Conservation (phyloP, 371 early-diverging fungal species). For the Entomophthora muscae region DNA sequence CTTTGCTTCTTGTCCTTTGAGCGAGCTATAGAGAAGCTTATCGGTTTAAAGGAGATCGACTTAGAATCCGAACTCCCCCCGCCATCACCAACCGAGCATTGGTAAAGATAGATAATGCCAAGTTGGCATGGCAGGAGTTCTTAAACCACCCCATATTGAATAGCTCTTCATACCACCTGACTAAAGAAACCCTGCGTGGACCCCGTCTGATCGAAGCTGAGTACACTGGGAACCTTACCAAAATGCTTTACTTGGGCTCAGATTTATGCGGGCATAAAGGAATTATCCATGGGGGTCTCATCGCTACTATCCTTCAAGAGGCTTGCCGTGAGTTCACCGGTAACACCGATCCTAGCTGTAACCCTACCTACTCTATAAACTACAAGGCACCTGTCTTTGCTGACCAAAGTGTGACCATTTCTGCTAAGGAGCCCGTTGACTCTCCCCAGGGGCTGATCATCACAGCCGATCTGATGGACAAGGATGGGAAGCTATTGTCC, state of each 20-base stretch:
- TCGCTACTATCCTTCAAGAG: constrained; percentile 5
- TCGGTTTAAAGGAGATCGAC: too few relatives aligned
- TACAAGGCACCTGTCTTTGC: neutral
- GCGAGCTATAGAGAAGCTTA: too few relatives aligned
- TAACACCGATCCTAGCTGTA: neutral
- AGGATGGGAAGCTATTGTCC: neutral
- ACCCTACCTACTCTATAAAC: neutral
- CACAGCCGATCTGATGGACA: neutral
- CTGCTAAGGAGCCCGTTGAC: neutral
- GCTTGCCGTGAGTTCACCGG: neutral
- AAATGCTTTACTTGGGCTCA: neutral
- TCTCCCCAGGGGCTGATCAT: neutral
- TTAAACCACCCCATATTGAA: neutral
- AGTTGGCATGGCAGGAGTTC: neutral
- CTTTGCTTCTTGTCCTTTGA: too few relatives aligned
- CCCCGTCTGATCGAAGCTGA: neutral
- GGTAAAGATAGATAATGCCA: too few relatives aligned
- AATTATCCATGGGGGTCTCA: constrained; percentile 4
- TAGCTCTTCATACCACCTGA: neutral
- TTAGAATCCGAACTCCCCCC: too few relatives aligned
- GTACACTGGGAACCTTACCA: neutral
- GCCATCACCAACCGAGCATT: too few relatives aligned
- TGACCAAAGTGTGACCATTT: neutral
- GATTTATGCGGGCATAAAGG: constrained; percentile 2
- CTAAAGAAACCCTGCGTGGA: neutral